A percentile compares a stretch with the other conserved stretches of the same genome.
Conservation (phyloP, 805 yeast genomes). For the Kuraishia molischiana region DNA sequence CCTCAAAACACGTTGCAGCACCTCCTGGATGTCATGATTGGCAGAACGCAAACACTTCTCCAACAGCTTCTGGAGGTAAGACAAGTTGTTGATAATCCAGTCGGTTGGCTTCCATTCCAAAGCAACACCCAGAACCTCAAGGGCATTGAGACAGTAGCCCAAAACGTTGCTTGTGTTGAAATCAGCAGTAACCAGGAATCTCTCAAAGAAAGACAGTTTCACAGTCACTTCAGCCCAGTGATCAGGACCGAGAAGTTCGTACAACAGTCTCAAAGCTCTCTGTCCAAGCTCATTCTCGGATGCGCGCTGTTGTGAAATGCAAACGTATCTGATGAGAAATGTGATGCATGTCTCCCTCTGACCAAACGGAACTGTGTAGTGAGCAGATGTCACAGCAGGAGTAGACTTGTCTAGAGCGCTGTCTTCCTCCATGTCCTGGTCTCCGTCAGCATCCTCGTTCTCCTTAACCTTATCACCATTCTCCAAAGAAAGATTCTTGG, state of each 20-base stretch:
- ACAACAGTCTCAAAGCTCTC: constrained; percentile 69
- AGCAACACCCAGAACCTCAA: constrained; percentile 80
- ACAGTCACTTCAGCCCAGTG: constrained; percentile 90
- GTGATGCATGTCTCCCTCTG: constrained; percentile 88
- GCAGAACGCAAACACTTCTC: constrained; percentile 78
- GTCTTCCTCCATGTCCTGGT: constrained; percentile 4
- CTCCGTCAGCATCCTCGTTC: constrained; percentile 14
- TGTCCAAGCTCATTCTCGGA: constrained; percentile 77
- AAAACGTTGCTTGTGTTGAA: constrained; percentile 56
- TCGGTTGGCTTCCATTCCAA: constrained; percentile 64
- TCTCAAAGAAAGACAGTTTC: constrained; percentile 78
- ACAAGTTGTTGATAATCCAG: constrained; percentile 72
- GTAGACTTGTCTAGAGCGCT: constrained; percentile 5
- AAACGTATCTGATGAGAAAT: constrained; percentile 76
- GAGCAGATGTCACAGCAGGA: constrained; percentile 20
- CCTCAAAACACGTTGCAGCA: constrained; percentile 65
- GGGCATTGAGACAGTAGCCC: constrained; percentile 80
- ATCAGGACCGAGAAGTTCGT: constrained; percentile 58
- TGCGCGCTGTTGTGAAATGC: constrained; percentile 77
- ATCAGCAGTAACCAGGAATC: constrained; percentile 74
- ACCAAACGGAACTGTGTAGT: constrained; percentile 58
- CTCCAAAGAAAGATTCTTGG: constrained; percentile 16
- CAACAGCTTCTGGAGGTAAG: constrained; percentile 59
- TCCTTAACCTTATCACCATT: constrained; percentile 5
- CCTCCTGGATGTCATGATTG: constrained; percentile 81